Evolutionary conservation across 768 basidiomycete genomes (phyloP), one percentile per base, ranked within the genome.

Genomic region (Tulasnella sp.): DNA sequence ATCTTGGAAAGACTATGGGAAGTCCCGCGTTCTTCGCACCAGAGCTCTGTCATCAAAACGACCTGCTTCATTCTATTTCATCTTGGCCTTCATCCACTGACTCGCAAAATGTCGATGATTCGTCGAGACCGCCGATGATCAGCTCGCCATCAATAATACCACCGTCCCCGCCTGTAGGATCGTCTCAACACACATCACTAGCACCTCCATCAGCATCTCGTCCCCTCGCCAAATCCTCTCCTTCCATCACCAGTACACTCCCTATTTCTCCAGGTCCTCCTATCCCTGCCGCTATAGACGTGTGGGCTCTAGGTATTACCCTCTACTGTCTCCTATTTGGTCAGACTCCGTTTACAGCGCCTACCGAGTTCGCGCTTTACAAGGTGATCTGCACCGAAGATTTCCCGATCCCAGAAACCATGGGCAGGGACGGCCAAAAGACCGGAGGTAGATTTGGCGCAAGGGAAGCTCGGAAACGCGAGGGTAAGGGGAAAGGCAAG

Each of bases 271-370:
- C 27, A n/a, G 58, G 66, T 25, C 61, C 64, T 24, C 72, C 75
- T 3, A 83, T 95, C 45, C 89, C 89, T 34, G 89, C 91, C 63
- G 81, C 89, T 3, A 93, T 98, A 62, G 95, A 99, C 61, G 77
- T 99, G 29, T 99, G 95, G 95, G 93, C 95, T 0, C 74, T 99
- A 2, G 95, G 95, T 20, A 84, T 96, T 27, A 99, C 95, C 2
- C 70, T 96, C 4, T 98, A 89, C 66, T 93, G 91, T 62, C 75
- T 98, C 40, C 73, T 98, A 1, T 96, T 93, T 57, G 95, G 90
- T 8, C 70, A 69, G 50, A 77, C 83, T 1, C 93, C 93, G 1
- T 98, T 91, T 65, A 67, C 70, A 27, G 74, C 74, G 1, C 63
- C 67, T 25, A 75, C 70, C 37, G 86, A 91, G 65, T 95, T 77